Evolutionary conservation across 2,329 filamentous ascomycete species (phyloP).

Genomic region (Aspergillus clavatus): DNA sequence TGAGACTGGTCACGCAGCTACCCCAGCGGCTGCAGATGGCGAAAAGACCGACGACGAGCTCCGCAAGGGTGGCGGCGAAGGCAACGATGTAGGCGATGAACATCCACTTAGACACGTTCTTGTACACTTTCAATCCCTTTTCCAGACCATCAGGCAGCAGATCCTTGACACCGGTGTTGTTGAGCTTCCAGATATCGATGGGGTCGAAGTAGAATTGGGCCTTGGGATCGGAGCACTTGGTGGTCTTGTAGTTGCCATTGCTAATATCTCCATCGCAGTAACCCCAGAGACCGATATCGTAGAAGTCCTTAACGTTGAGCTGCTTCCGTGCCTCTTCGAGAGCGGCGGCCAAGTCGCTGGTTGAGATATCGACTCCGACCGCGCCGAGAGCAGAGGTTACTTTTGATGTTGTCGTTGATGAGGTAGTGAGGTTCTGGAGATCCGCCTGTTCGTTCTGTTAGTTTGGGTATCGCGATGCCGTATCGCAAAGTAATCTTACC

Average conservation of each 20-base stretch:
- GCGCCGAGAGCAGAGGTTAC: slow-evolving; percentile 31
- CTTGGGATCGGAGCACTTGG: slow-evolving; percentile 64
- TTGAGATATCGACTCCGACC: slow-evolving; percentile 31
- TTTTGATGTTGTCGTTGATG: slow-evolving; percentile 30
- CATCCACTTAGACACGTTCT: slow-evolving; percentile 72
- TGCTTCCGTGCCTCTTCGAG: slow-evolving; percentile 35
- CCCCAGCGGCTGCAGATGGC: slow-evolving; percentile 78
- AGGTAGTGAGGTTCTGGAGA: slow-evolving; percentile 55
- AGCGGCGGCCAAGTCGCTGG: slow-evolving; percentile 35
- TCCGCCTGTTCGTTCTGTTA: slow-evolving; percentile 46
- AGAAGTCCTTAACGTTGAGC: slow-evolving; percentile 66
- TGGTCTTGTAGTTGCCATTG: slow-evolving; percentile 48
- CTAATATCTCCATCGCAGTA: slow-evolving; percentile 67
- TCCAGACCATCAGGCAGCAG: slow-evolving; percentile 64
- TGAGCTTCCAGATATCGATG: slow-evolving; percentile 61
- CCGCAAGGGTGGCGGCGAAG: slow-evolving; percentile 62
- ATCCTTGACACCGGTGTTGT: slow-evolving; percentile 52
- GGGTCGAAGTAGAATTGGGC: slow-evolving; percentile 73
- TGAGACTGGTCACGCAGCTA: slow-evolving; percentile 74
- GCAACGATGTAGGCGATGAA: slow-evolving; percentile 74
- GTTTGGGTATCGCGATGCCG: background rate
- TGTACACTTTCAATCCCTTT: slow-evolving; percentile 67
- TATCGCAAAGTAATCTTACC: slow-evolving; percentile 26
- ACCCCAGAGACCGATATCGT: slow-evolving; percentile 79
- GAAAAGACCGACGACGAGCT: slow-evolving; percentile 74